phyloP scores from a whole-genome alignment of 1,284 basidiomycete species.

The Mycena citricolor region DNA sequence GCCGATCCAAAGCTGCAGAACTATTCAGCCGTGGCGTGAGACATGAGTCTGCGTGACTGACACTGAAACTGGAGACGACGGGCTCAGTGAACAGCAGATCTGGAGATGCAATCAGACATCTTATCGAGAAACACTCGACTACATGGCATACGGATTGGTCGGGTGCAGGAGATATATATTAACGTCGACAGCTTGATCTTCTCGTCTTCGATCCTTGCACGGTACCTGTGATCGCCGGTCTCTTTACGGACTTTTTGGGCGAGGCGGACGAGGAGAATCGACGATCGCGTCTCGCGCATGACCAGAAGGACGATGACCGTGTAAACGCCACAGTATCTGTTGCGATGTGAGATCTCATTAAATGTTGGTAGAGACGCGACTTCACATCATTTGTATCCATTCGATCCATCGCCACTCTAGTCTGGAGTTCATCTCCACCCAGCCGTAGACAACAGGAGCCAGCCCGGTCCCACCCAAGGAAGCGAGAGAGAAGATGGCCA shows the following conservation, averaged over 20 bases:
- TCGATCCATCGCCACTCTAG: conserved; percentile 82
- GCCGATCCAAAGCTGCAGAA: conserved; percentile 65
- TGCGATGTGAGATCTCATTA: not conserved
- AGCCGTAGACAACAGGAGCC: conserved; percentile 66
- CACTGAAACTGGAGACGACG: conserved; percentile 72
- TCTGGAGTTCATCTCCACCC: conserved; percentile 62
- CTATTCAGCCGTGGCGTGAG: conserved; percentile 1
- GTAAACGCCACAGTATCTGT: conserved; percentile 47
- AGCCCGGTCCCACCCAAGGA: conserved; percentile 62
- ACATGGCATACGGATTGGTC: conserved; percentile 68
- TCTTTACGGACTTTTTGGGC: conserved; percentile 61
- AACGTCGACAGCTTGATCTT: conserved; percentile 45
- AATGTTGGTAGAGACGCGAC: conserved; percentile 9
- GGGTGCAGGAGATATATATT: conserved; percentile 66
- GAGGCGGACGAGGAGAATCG: conserved; percentile 59
- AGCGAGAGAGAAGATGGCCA: conserved; percentile 64
- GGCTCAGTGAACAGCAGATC: conserved; percentile 74
- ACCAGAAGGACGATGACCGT: conserved; percentile 45
- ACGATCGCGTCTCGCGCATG: conserved; percentile 64
- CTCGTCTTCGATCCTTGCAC: conserved; percentile 65
- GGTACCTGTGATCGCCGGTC: conserved; percentile 60
- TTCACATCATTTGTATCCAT: conserved; percentile 73
- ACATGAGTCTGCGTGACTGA: conserved; percentile 32
- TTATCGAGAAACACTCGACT: too few relatives aligned
- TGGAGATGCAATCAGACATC: too few relatives aligned